Evolutionary conservation across 1,139 yeast genomes (phyloP).

Genomic region (Geotrichum fermentans): DNA sequence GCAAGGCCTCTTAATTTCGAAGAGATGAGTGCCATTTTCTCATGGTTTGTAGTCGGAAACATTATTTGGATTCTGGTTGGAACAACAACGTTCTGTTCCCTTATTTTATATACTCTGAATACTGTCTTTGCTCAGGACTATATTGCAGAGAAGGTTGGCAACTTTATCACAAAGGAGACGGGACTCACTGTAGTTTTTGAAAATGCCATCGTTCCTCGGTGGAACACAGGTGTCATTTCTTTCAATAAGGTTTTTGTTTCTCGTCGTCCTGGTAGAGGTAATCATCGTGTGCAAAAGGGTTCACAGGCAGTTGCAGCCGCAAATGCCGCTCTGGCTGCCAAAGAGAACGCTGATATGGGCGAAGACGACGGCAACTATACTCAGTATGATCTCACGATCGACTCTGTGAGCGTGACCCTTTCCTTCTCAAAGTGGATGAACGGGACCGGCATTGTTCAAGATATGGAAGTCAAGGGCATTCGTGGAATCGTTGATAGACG

Average conservation of each 20-base stretch:
- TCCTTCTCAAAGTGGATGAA: slow-evolving; percentile 84
- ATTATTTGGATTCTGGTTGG: slow-evolving; percentile 71
- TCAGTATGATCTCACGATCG: slow-evolving; percentile 87
- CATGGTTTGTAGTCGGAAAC: slow-evolving; percentile 88
- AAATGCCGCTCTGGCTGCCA: slow-evolving; percentile 27
- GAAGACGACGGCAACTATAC: slow-evolving; percentile 91
- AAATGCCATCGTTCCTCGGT: slow-evolving; percentile 89
- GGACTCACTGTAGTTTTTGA: slow-evolving; percentile 88
- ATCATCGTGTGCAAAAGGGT: slow-evolving; percentile 52
- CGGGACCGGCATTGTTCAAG: slow-evolving; percentile 82
- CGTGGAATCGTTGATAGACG: slow-evolving; percentile 90
- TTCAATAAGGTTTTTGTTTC: slow-evolving; percentile 84
- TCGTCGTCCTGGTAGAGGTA: slow-evolving; percentile 56
- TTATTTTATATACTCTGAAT: slow-evolving; percentile 70
- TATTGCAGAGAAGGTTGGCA: slow-evolving; percentile 77
- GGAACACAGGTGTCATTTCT: slow-evolving; percentile 83
- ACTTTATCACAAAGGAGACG: slow-evolving; percentile 77
- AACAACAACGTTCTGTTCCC: slow-evolving; percentile 86
- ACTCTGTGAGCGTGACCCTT: slow-evolving; percentile 73
- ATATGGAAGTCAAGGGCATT: slow-evolving; percentile 75
- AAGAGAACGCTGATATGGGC: slow-evolving; percentile 33
- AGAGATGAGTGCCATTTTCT: slow-evolving; percentile 80
- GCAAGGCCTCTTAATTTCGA: slow-evolving; percentile 78
- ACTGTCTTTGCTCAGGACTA: slow-evolving; percentile 88
- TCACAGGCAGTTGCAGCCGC: slow-evolving; percentile 65